Evolutionary conservation across 208 protist species (phyloP).

Genomic region (Leptomonas seymouri): DNA sequence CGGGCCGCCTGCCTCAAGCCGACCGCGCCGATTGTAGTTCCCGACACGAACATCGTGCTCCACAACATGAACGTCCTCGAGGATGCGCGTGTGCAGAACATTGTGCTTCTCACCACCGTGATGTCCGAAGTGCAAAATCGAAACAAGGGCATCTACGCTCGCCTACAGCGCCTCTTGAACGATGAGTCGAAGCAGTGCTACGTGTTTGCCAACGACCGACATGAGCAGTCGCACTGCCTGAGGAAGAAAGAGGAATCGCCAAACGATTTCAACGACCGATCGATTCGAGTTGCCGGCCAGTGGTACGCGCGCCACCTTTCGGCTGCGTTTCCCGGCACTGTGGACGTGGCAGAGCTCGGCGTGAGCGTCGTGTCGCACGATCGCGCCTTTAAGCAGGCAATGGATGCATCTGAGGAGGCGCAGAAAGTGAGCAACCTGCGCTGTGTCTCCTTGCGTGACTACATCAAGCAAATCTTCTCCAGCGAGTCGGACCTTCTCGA

Average conservation of each 20-base stretch:
- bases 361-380: conserved; percentile 82
- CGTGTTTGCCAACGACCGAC: conserved; percentile 93
- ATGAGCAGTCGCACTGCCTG: conserved; percentile 88
- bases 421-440: conserved; percentile 46
- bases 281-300: conserved; percentile 76
- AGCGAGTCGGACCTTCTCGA: conserved; percentile 80
- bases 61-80: conserved; percentile 94
- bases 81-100: conserved; percentile 74
- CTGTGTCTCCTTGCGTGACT: conserved; percentile 70
- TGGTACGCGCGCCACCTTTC: conserved; percentile 88
- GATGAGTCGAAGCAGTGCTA: conserved; percentile 79
- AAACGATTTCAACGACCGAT: conserved; percentile 92
- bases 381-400: conserved; percentile 44
- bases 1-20: conserved; percentile 34
- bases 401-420: conserved; percentile 38
- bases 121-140: conserved; percentile 90
- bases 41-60: conserved; percentile 92
- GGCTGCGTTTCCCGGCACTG: conserved; percentile 37
- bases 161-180: conserved; percentile 76
- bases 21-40: conserved; percentile 59
- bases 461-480: conserved; percentile 46
- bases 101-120: conserved; percentile 90
- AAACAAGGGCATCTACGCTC: conserved; percentile 89
- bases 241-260: conserved; percentile 64
- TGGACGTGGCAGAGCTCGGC: neutral